Base-by-base conservation (phyloP, 805 yeast species). In the Suhomyces vadensis region DNA sequence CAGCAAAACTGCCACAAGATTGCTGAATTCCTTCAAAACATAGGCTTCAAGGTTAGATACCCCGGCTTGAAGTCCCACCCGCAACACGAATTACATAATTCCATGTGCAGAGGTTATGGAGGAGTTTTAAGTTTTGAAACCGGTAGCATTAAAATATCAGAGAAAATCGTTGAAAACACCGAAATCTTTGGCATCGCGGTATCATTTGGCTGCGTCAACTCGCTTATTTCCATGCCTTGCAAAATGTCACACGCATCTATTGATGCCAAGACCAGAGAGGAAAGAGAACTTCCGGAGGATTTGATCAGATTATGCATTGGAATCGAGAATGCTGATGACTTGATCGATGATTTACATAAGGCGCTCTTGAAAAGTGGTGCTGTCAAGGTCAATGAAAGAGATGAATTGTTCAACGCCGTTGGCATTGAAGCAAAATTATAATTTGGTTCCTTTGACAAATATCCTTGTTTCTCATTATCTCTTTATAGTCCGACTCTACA, bases 161-260 rank as follows among this genome's bases (percentile, higher is more conserved):
- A 85, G 60, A 74, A 76, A 44, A 81, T 91, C 48, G 90, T 90
- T 20, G 92, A 87, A 53, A 71, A 76, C 37, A 82, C 92, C 17
- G 79, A 83, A 44, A 72, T 92, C 31, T 91, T 85, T 71, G 88
- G 91, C 31, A 88, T 91, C 51, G 87, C 96, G 5, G 97, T 91
- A 6, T 86, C 95, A 8, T 91, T 91, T 67, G 98, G 98, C 17
- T 86, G 96, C 63, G 96, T 92, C 48, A 88, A 89, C 71, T 87
- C 96, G 13, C 75, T 91, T 60, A 88, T 91, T 46, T 88, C 96
- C 31, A 79, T 91, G 83, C 98, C 98, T 11, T 88, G 97, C 65
- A 79, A 80, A 64, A 91, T 91, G 97, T 87, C 96, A 5, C 98
- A 91, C 61, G 97, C 97, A n/a, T 85, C 96, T 2, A 91, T 91